Evolutionary conservation across 257 asterid species (phyloP), one percentile per base, ranked within the genome.

Genomic region (Primulina huaijiensis): DNA sequence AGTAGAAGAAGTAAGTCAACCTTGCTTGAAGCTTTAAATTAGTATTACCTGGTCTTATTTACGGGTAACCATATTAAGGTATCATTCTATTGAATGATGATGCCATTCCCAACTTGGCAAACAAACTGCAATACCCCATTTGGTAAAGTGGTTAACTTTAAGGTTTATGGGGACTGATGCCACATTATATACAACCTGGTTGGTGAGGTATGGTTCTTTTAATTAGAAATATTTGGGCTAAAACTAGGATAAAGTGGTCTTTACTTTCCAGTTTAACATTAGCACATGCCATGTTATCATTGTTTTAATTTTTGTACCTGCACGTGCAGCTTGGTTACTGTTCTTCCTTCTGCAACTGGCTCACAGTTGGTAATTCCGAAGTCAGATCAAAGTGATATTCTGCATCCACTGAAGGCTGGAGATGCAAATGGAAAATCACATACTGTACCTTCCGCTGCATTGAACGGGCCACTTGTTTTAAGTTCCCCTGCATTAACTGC

Each of bases 261-360:
- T 52, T 68, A 27, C n/a, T 53, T 8, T 62, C 30, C 33, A 2
- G 61, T 16, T 9, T 21, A 25, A 37, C 53, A 34, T 37, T 63
- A 58, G 38, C 31, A 43, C 16, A 62, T 43, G 25, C 10, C 17
- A 21, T 37, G 52, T 43, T 29, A 63, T 68, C 23, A 3, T 35
- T 52, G 55, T 50, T 57, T 64, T 53, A 68, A 68, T 14, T 38
- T 19, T 60, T 62, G 65, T 74, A 37, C 34, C 70, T 63, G 72
- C 62, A 34, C 70, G 25, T 75, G 82, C 97, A 88, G 98, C 79
- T 55, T 76, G 72, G 73, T 62, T 61, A 61, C 62, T 62, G 35
- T 25, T 64, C 57, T 50, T 16, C 74, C 87, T 23, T 60, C 62
- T 67, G 68, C 83, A 62, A 59, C 76, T 56, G 79, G 64, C 76